A percentile compares a stretch with the other conserved stretches of the same genome.
These are phyloP conservation scores for Oryza glaberrima DNA, from an alignment of 176 grass and related monocot genomes.

Conservation along the genomic window DNA sequence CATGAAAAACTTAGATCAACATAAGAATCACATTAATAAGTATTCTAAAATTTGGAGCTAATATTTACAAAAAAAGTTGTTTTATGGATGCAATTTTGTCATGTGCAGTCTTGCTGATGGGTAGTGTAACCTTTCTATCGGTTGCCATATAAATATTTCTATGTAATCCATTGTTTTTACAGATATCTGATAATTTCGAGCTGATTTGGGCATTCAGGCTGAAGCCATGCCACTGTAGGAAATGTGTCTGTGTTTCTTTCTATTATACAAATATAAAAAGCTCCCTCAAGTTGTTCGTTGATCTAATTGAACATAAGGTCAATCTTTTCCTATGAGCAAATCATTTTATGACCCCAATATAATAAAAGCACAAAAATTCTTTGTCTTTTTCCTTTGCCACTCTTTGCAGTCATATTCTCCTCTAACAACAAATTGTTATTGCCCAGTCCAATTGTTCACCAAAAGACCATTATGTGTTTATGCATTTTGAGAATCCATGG, in stretches of 20 bases:
- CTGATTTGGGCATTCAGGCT: neutral
- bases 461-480: neutral
- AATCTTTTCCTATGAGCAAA: neutral
- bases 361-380: neutral
- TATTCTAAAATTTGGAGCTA: neutral
- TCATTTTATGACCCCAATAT: neutral
- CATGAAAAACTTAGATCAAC: neutral
- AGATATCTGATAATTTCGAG: neutral
- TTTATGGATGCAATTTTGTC: conserved; percentile 12
- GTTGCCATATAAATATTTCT: neutral
- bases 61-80: neutral
- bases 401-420: no score
- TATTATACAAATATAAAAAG: neutral
- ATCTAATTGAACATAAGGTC: conserved; percentile 5
- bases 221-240: neutral
- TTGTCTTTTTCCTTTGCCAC: neutral
- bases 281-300: neutral
- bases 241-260: conserved; percentile 9
- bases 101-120: neutral
- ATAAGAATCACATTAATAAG: neutral
- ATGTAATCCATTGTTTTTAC: neutral
- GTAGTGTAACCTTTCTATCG: neutral
- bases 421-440: neutral
- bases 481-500: neutral
- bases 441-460: neutral